Conservation (phyloP, 2,329 filamentous ascomycete species). For the Cryphonectria japonica region DNA sequence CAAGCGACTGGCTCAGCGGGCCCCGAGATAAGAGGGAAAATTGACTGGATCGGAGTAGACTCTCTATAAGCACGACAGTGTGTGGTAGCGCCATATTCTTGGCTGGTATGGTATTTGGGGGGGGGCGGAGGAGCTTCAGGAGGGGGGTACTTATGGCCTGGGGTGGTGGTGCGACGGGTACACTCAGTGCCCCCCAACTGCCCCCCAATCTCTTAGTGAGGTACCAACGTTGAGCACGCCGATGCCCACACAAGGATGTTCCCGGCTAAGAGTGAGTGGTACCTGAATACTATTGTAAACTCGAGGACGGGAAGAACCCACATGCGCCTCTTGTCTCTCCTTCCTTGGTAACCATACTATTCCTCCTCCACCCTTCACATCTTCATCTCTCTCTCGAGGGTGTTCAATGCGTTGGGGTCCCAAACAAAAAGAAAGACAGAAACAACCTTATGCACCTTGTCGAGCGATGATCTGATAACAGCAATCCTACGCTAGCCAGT, state of each 20-base stretch:
- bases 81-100: not conserved
- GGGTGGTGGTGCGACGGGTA: not conserved
- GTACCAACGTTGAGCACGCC: constrained; percentile 1
- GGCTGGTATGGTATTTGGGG: not conserved
- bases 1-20: constrained; percentile 11
- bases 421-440: not conserved
- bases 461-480: constrained; percentile 16
- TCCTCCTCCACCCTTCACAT: not conserved
- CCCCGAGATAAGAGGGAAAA: constrained; percentile 9
- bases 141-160: not conserved
- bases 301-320: not conserved
- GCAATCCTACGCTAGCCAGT: not conserved
- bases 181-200: not conserved
- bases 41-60: not conserved
- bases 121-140: not conserved
- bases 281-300: constrained; percentile 11
- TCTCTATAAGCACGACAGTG: not conserved
- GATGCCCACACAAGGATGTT: constrained; percentile 5
- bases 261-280: constrained; percentile 11
- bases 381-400: not conserved
- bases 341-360: too few relatives aligned
- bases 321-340: not conserved
- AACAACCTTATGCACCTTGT: not conserved
- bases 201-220: constrained; percentile 10
- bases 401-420: not conserved